Evolutionary conservation across 2,329 filamentous ascomycete genomes (phyloP).

Genomic region (Fulvia fulva): DNA sequence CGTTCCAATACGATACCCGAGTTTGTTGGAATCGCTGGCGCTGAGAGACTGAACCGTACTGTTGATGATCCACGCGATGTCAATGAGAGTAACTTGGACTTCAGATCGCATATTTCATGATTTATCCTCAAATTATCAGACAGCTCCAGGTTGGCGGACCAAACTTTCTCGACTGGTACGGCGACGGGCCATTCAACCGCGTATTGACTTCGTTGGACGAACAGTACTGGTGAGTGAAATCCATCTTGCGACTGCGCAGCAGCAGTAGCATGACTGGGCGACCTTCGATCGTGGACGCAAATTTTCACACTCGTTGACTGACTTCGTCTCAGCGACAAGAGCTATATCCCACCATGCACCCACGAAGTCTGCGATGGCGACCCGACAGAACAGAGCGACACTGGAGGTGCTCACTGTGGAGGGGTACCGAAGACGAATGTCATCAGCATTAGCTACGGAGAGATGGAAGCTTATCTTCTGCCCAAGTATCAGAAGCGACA

Average conservation of each 20-base stretch:
- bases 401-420: conserved; percentile 13
- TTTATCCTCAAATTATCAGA: conserved; percentile 21
- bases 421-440: conserved; percentile 39
- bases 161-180: conserved; percentile 15
- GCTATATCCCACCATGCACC: no score
- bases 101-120: conserved; percentile 22
- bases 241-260: no score
- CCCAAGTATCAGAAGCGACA: conserved; percentile 55
- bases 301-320: no score
- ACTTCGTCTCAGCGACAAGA: no score
- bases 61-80: conserved; percentile 4
- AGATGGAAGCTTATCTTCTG: conserved; percentile 54
- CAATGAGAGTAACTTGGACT: conserved; percentile 21
- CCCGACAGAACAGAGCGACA: no score
- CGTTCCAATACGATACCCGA: conserved; percentile 21
- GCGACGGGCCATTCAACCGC: conserved; percentile 11
- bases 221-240: conserved; percentile 16
- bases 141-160: conserved; percentile 22
- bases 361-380: no score
- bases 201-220: conserved; percentile 17
- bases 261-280: no score
- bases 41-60: conserved; percentile 14
- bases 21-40: conserved; percentile 25
- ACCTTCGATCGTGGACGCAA: no score
- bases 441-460: conserved; percentile 61